These are phyloP conservation scores for Alternaria consortialis DNA, from an alignment of 2,329 filamentous ascomycete species.

Conservation along the genomic window DNA sequence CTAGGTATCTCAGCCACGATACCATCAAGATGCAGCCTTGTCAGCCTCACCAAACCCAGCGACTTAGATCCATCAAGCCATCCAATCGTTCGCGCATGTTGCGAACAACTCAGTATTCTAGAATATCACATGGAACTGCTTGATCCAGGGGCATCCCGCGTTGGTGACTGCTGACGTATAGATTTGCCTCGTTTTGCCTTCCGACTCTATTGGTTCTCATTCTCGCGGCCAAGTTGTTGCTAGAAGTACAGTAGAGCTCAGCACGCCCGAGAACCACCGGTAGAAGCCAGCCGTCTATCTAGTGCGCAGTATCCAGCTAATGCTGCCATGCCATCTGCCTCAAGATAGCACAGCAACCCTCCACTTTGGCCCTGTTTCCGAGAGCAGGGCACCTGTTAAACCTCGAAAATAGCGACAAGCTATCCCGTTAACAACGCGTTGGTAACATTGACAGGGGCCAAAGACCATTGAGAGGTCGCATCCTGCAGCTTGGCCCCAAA, in stretches of 20 bases:
- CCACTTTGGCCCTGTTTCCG: not conserved
- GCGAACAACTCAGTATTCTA: not conserved
- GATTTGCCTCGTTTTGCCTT: not conserved
- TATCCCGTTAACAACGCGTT: not conserved
- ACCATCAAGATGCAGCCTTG: not conserved
- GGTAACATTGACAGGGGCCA: not conserved
- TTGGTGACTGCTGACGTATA: slow-evolving; percentile 3
- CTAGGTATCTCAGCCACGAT: too few species aligned
- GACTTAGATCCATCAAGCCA: not conserved
- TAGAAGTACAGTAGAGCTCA: not conserved
- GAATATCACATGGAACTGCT: not conserved
- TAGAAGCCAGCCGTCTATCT: not conserved
- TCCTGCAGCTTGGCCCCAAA: not conserved
- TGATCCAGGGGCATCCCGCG: not conserved
- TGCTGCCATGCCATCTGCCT: not conserved
- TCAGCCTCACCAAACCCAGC: not conserved
- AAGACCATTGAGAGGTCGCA: not conserved
- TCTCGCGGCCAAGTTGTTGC: not conserved
- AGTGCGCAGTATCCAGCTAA: not conserved
- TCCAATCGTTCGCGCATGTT: not conserved
- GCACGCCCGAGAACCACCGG: not conserved
- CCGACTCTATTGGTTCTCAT: not conserved
- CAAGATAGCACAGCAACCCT: not conserved
- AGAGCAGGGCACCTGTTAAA: not conserved
- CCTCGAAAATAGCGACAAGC: not conserved